A percentile compares a stretch with the other conserved stretches of the same genome.
Evolutionary conservation across 1,139 yeast species (phyloP).

Genomic region (Zhuliangozyma blackwelliae): DNA sequence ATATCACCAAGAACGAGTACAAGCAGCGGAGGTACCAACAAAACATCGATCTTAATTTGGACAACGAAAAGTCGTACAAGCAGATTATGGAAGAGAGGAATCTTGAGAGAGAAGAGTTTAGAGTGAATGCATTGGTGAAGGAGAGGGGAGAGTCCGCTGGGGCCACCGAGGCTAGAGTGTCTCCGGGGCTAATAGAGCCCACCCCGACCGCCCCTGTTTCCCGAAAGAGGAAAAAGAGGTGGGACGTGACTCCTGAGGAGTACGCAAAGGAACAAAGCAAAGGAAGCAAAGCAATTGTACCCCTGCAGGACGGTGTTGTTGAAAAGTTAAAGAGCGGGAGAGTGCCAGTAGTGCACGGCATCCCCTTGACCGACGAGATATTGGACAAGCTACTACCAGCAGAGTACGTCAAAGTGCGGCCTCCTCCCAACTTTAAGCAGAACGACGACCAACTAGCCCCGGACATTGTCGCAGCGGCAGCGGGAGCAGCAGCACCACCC

Average conservation of each 20-base stretch:
- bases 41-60: slow-evolving; percentile 20
- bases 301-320: background rate
- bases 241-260: slow-evolving; percentile 37
- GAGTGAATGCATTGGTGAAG: slow-evolving; percentile 16
- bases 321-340: slow-evolving; percentile 13
- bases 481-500: background rate
- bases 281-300: background rate
- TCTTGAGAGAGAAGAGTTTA: slow-evolving; percentile 27
- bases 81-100: slow-evolving; percentile 35
- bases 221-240: slow-evolving; percentile 24
- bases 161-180: slow-evolving; percentile 3
- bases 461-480: slow-evolving; percentile 28
- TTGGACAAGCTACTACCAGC: slow-evolving; percentile 51
- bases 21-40: slow-evolving; percentile 21
- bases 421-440: slow-evolving; percentile 48
- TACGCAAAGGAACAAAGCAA: slow-evolving; percentile 13
- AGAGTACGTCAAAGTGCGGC: slow-evolving; percentile 46
- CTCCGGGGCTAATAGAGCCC: slow-evolving; percentile 8
- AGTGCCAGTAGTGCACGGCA: slow-evolving; percentile 41
- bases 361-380: slow-evolving; percentile 46
- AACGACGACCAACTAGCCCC: slow-evolving; percentile 20
- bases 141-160: slow-evolving; percentile 13
- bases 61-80: slow-evolving; percentile 23
- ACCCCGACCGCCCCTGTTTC: background rate
- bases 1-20: slow-evolving; percentile 17